Evolutionary conservation across 495 filamentous ascomycete species (phyloP), one percentile per base, ranked within the genome.

Genomic region (Margaritispora aquatica): DNA sequence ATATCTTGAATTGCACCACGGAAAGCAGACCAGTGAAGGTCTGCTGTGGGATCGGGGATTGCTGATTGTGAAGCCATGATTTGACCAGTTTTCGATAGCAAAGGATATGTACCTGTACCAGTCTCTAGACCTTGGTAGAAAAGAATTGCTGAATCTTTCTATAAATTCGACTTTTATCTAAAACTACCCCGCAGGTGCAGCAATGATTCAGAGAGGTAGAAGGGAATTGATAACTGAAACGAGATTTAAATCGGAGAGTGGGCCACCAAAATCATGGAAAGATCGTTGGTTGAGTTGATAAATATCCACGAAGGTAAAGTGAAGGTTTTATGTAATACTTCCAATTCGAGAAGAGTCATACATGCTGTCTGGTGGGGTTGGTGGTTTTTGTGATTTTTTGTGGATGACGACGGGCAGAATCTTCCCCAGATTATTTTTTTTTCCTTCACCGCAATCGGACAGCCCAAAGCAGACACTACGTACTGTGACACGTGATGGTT

Each of bases 1-100:
- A 88, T 85, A 38, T 90, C 84, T 56, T 95, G 89, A 54, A 96
- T 96, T 15, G 90, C 76, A 64, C 89, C 92, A 55, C 80, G 76
- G 69, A 86, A 96, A 61, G 81, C 83, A 41, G 85, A 86, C 92
- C 92, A 97, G 68, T 94, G 78, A 51, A 96, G 80, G 66, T 91
- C 82, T 9, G 73, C 67, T 0, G 87, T 91, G 11, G 92, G 90
- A 70, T 94, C 86, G 15, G 90, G 91, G 21, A 89, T 70, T 52
- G 60, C 56, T 9, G 27, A 24, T 22, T 11, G 21, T 3, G 52
- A 74, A 0, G 91, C 89, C 23, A 90, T 54, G 27, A 17, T 41
- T 27, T 21, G 8, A n/a, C 20, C 8, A 22, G 44, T 5, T 11
- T 15, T 15, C 19, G 21, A 48, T 8, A n/a, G 4, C 17, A 5